A percentile compares a stretch with the other conserved stretches of the same genome.
Evolutionary conservation across 1,284 basidiomycete species (phyloP).

Genomic region (Tylopilus sp.): DNA sequence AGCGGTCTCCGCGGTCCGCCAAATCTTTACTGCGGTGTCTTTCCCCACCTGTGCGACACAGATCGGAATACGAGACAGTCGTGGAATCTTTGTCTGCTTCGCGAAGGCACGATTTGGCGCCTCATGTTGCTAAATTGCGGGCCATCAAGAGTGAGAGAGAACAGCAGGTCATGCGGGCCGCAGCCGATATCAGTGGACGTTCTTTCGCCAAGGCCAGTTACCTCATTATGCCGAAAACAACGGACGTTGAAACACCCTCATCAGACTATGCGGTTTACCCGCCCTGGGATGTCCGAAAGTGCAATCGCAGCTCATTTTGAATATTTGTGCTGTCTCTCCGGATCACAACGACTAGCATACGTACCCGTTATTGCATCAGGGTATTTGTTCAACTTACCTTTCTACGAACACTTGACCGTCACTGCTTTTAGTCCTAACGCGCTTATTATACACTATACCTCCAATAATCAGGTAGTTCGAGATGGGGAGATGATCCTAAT

Average conservation of each 20-base stretch:
- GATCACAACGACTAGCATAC: slow-evolving; percentile 84
- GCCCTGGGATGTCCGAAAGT: slow-evolving; percentile 70
- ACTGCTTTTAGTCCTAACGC: slow-evolving; percentile 65
- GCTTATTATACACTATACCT: slow-evolving; percentile 89
- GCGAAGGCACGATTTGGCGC: slow-evolving; percentile 53
- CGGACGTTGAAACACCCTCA: neutral
- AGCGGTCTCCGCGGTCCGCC: slow-evolving; percentile 35
- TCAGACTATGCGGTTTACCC: slow-evolving; percentile 82
- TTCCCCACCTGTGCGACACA: slow-evolving; percentile 35
- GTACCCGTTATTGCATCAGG: slow-evolving; percentile 95
- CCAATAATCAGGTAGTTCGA: slow-evolving; percentile 77
- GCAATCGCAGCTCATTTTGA: slow-evolving; percentile 85
- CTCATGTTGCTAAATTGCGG: slow-evolving; percentile 62
- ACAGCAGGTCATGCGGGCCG: slow-evolving; percentile 66
- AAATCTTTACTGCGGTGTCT: slow-evolving; percentile 55
- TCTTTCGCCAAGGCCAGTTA: slow-evolving; percentile 71
- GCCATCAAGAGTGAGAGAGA: slow-evolving; percentile 72
- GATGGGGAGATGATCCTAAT: slow-evolving; percentile 80
- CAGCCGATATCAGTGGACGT: slow-evolving; percentile 73
- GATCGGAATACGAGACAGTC: slow-evolving; percentile 50
- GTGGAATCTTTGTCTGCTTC: slow-evolving; percentile 51
- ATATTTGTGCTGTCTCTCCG: slow-evolving; percentile 77
- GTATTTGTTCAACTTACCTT: slow-evolving; percentile 41
- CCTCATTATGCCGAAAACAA: neutral
- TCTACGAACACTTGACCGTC: slow-evolving; percentile 9